Percentiles rank a stretch among this genome's conserved stretches.
phyloP scores from a whole-genome alignment of 2,329 filamentous ascomycete genomes.

The Fusarium brevicatenulatum region DNA sequence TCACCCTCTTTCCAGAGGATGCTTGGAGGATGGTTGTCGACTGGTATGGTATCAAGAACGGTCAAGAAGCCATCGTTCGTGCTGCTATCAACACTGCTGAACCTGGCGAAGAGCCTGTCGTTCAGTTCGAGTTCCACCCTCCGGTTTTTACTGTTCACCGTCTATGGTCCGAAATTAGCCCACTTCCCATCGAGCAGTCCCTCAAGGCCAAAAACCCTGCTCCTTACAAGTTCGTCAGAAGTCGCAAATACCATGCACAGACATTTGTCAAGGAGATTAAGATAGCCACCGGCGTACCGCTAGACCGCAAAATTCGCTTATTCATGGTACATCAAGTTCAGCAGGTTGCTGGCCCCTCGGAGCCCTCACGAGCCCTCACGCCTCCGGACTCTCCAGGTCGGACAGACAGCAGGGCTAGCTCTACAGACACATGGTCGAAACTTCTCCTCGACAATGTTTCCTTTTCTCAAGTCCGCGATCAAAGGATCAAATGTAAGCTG shows the following conservation, averaged over 20 bases:
- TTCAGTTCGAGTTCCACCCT: constrained; percentile 85
- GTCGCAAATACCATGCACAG: constrained; percentile 74
- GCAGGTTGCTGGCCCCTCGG: constrained; percentile 48
- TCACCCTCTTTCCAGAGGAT: constrained; percentile 78
- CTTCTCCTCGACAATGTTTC: constrained; percentile 60
- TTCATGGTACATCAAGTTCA: constrained; percentile 70
- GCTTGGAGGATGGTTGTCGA: constrained; percentile 84
- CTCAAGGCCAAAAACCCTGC: constrained; percentile 69
- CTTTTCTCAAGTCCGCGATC: constrained; percentile 58
- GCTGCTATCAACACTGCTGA: constrained; percentile 80
- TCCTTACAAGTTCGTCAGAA: constrained; percentile 75
- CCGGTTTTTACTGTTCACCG: constrained; percentile 88
- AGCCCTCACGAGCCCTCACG: constrained; percentile 50
- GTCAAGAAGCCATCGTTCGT: constrained; percentile 77
- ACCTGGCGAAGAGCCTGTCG: constrained; percentile 66
- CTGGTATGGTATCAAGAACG: constrained; percentile 82
- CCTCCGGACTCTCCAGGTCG: constrained; percentile 55
- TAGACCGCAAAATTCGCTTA: constrained; percentile 78
- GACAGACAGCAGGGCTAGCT: constrained; percentile 35
- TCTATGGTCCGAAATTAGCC: constrained; percentile 70
- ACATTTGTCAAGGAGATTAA: constrained; percentile 83
- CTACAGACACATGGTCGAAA: constrained; percentile 52
- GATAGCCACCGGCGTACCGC: constrained; percentile 70
- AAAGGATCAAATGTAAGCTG: constrained; percentile 38
- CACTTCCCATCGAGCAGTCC: constrained; percentile 65